Base-by-base conservation (phyloP, 1,284 basidiomycete species). In the Calocybe gambosa region DNA sequence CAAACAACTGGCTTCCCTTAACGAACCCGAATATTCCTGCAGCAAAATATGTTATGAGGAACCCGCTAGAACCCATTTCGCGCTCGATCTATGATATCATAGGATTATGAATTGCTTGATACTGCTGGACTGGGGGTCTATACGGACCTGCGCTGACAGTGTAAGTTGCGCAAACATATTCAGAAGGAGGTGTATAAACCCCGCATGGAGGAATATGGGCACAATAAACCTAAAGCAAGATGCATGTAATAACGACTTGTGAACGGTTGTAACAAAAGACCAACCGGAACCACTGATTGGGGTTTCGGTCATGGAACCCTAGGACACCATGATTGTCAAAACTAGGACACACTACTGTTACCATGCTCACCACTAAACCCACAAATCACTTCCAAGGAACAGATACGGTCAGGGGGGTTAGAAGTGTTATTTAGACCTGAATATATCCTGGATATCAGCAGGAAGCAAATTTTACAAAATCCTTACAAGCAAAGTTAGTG, bases 91-190 rank as follows among this genome's bases (percentile, higher is more conserved):
- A 54, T 20, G 43, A 29, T 29, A 10, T 2, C 28, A 13, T 9
- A 33, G 41, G 16, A n/a, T 28, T 25, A 38, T 46, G 29, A 40
- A 38, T 42, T 13, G 26, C 16, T 13, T 21, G 12, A 21, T 4
- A 9, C 12, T 21, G 18, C 13, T n/a, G 8, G n/a, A 50, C 46
- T 20, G 36, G 23, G 33, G 13, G 3, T 20, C 18, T 10, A 29
- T 9, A 55, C 53, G 53, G 60, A 89, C 89, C 62, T 91, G 85
- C 13, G 86, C 88, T 20, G 85, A 85, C 8, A 88, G 68, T 0
- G 80, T 83, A 46, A 91, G 63, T 58, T 96, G 93, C 3, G 88
- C 93, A 29, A 96, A 60, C 80, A 97, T 86, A 61, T 98, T 98
- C 52, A 98, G 63, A 1, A 86, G 55, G 43, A 95, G 75, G 62